Conservation (phyloP, 2,329 filamentous ascomycete genomes). For the Chaetomiaceae sp. region DNA sequence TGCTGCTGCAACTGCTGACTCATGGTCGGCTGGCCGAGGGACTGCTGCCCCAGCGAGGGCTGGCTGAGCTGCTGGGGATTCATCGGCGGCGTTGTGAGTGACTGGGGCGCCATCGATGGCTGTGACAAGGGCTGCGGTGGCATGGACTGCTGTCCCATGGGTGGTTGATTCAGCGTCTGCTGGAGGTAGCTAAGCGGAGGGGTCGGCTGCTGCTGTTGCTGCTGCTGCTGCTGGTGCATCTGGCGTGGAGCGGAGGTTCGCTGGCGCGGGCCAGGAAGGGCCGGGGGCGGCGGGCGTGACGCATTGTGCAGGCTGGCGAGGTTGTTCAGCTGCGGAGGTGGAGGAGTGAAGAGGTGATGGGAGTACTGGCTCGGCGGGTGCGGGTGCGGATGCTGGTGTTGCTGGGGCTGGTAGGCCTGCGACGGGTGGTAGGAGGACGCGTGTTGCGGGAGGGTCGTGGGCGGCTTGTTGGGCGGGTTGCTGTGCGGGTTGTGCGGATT, state of each 20-base stretch:
- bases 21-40: slow-evolving; percentile 19
- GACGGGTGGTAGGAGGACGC: slow-evolving; percentile 46
- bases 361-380: slow-evolving; percentile 38
- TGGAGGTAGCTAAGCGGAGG: slow-evolving; percentile 30
- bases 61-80: slow-evolving; percentile 28
- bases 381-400: slow-evolving; percentile 34
- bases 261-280: slow-evolving; percentile 40
- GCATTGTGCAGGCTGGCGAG: slow-evolving; percentile 44
- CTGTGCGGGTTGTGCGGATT: too few species aligned
- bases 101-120: slow-evolving; percentile 1
- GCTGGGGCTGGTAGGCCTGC: slow-evolving; percentile 37
- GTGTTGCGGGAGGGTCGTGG: slow-evolving; percentile 46
- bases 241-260: slow-evolving; percentile 40
- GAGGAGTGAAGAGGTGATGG: slow-evolving; percentile 48
- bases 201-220: slow-evolving; percentile 38
- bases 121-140: slow-evolving; percentile 16
- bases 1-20: slow-evolving; percentile 27
- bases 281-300: slow-evolving; percentile 38
- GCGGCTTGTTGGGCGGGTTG: slow-evolving; percentile 50
- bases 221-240: slow-evolving; percentile 40
- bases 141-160: slow-evolving; percentile 25
- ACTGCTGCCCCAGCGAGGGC: slow-evolving; percentile 23
- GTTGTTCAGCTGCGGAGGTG: slow-evolving; percentile 41
- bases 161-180: slow-evolving; percentile 31
- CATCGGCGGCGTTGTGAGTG: slow-evolving; percentile 22